A percentile compares a stretch with the other conserved stretches of the same genome.
Conservation (phyloP, 2,329 filamentous ascomycete genomes). For the Stachybotrys echinatus region DNA sequence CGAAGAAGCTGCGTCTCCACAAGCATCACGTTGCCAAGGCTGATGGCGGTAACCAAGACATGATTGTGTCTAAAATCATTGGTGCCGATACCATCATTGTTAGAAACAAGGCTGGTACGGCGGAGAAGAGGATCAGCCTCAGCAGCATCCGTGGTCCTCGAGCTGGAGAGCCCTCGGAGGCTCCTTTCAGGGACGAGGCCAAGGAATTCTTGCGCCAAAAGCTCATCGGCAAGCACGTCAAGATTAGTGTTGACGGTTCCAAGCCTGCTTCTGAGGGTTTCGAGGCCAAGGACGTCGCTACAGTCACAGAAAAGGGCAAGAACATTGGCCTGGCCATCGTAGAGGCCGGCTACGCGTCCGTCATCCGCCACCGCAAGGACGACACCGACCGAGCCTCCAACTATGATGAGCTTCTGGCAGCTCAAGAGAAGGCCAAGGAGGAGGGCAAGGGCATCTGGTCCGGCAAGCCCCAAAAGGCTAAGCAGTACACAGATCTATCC, state of each 20-base stretch:
- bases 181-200: slow-evolving; percentile 84
- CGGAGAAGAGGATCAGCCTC: slow-evolving; percentile 84
- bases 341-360: slow-evolving; percentile 89
- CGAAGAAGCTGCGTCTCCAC: slow-evolving; percentile 72
- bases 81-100: slow-evolving; percentile 86
- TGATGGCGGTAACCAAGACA: slow-evolving; percentile 65
- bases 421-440: slow-evolving; percentile 77
- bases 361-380: slow-evolving; percentile 91
- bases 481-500: slow-evolving; percentile 82
- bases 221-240: slow-evolving; percentile 92
- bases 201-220: slow-evolving; percentile 95
- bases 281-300: slow-evolving; percentile 91
- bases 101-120: slow-evolving; percentile 71
- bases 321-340: slow-evolving; percentile 82
- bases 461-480: slow-evolving; percentile 76
- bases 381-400: slow-evolving; percentile 91
- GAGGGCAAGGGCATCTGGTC: slow-evolving; percentile 95
- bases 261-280: slow-evolving; percentile 86
- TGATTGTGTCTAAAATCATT: slow-evolving; percentile 77
- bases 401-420: slow-evolving; percentile 82
- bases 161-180: slow-evolving; percentile 76
- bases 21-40: slow-evolving; percentile 72
- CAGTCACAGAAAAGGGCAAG: slow-evolving; percentile 75
- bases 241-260: slow-evolving; percentile 82
- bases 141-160: slow-evolving; percentile 95